Conservation (phyloP, 345 rosid species). For the Populus simonii region DNA sequence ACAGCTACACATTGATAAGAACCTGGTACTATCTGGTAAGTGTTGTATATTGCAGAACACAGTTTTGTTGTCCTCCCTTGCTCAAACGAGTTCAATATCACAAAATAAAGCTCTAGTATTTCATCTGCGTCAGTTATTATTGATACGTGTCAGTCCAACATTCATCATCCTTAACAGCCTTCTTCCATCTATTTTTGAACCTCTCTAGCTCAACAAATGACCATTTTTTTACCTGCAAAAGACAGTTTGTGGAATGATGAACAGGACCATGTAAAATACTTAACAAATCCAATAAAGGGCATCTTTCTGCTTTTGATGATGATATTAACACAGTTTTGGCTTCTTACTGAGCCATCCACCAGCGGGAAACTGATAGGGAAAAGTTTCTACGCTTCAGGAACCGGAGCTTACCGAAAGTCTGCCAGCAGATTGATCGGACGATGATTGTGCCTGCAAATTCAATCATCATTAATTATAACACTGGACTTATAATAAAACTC, state of each 20-base stretch:
- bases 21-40: background rate
- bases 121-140: slow-evolving; percentile 5
- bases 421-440: slow-evolving; percentile 27
- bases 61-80: background rate
- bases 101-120: background rate
- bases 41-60: background rate
- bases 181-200: slow-evolving; percentile 67
- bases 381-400: background rate
- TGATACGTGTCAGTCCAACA: slow-evolving; percentile 54
- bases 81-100: background rate
- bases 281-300: background rate
- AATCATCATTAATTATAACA: background rate
- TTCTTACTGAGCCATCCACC: background rate
- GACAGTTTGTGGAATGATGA: background rate
- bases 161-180: slow-evolving; percentile 53
- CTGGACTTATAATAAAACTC: too few relatives aligned
- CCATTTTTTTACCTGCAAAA: slow-evolving; percentile 46
- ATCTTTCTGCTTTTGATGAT: background rate
- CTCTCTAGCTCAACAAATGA: slow-evolving; percentile 46
- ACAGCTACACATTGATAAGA: background rate
- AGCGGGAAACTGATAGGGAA: too few relatives aligned
- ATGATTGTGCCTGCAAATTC: slow-evolving; percentile 26
- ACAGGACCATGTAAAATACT: background rate
- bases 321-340: too few relatives aligned
- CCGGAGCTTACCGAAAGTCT: slow-evolving; percentile 49